Evolutionary conservation across 495 filamentous ascomycete genomes (phyloP).

Genomic region (Aspergillus nanangensis): DNA sequence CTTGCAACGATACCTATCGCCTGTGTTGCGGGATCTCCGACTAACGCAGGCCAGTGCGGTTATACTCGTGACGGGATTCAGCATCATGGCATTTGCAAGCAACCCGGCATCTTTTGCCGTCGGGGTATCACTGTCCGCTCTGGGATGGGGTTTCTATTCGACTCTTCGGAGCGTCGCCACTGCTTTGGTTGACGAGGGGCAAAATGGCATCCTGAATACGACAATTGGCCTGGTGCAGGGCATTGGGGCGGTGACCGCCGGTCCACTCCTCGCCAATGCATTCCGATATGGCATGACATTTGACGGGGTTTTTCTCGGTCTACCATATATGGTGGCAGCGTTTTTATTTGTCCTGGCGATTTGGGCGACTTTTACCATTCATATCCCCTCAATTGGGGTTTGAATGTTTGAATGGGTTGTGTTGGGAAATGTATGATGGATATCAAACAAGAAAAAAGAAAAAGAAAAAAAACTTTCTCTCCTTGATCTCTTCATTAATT

Average conservation of each 20-base stretch:
- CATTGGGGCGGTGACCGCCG: conserved; percentile 2
- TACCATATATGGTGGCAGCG: conserved; percentile 5
- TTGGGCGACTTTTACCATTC: no score
- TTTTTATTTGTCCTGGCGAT: conserved; percentile 1
- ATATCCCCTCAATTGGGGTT: no score
- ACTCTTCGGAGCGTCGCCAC: conserved; percentile 7
- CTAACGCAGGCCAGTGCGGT: conserved; percentile 3
- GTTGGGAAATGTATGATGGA: no score
- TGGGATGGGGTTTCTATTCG: conserved; percentile 9
- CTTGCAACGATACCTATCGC: not conserved
- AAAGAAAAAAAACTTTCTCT: no score
- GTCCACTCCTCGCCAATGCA: conserved; percentile 1
- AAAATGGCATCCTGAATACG: conserved; percentile 8
- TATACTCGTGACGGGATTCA: conserved; percentile 3
- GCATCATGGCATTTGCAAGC: conserved; percentile 4
- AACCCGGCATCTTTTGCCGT: conserved; percentile 3
- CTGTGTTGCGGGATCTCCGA: conserved; percentile 1
- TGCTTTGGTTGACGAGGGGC: conserved; percentile 1
- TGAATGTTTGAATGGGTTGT: no score
- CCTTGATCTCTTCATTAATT: no score
- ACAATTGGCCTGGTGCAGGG: conserved; percentile 8
- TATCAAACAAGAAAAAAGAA: no score
- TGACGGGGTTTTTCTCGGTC: conserved; percentile 4
- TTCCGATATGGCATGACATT: conserved; percentile 2
- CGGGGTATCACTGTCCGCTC: conserved; percentile 1